Evolutionary conservation across 208 protist genomes (phyloP), one percentile per base, ranked within the genome.

Genomic region (Wallacemonas sp.): DNA sequence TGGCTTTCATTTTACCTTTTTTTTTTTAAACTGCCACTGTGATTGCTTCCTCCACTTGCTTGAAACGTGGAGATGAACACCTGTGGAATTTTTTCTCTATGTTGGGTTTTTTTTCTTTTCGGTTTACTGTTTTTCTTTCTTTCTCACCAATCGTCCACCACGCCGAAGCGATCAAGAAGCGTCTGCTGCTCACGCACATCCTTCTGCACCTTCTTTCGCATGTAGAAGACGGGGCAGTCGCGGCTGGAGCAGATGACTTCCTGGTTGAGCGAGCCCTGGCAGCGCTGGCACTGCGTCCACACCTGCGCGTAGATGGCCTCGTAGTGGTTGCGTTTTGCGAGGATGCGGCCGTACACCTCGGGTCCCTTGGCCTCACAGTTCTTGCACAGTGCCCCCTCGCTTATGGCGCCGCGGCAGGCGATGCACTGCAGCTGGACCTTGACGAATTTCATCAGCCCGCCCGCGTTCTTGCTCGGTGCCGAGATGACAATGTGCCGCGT

Each of bases 171-270:
- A 48, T 98, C 85, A 0, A 99, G 67, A 11, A 92, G 65, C 12
- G 81, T 76, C 67, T 98, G 84, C 49, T 98, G 95, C 32, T 99
- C 98, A 25, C 65, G 61, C 7, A 99, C 65, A 74, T 99, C 99
- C 64, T 99, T 99, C 76, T 99, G 96, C 3, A 99, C 98, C 86
- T 99, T 99, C 62, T 98, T 99, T 54, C 98, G 89, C 92, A 98
- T 98, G 86, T 99, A 99, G 83, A 99, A 99, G 22, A 99, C 99
- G 3, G 99, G 99, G 82, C 98, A 99, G 76, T 99, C 99, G 39
- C 89, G 82, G 74, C 92, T 98, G 12, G 90, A 88, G 80, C 93
- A 98, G 11, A 98, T 93, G 46, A 99, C 98, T 32, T 99, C 97
- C 72, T 99, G 90, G 75, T 98, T 96, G 5, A 99, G 72, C 8